Evolutionary conservation across 2,329 filamentous ascomycete genomes (phyloP).

Genomic region (Periconia macrospinosa): DNA sequence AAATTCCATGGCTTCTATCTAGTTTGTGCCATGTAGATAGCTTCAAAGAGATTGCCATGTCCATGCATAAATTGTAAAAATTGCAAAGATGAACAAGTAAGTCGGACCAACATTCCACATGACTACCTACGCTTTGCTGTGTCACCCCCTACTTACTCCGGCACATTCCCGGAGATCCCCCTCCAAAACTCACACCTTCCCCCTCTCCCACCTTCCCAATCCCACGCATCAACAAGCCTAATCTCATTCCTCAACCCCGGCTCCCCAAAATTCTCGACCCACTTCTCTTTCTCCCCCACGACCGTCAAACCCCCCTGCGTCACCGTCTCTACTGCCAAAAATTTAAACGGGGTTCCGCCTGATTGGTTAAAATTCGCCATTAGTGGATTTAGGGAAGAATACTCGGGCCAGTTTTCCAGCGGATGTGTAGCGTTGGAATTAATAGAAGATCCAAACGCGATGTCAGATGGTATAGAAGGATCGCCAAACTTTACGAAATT

Average conservation of each 20-base stretch:
- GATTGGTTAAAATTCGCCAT: slow-evolving; percentile 25
- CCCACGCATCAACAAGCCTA: slow-evolving; percentile 19
- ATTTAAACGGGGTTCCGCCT: slow-evolving; percentile 10
- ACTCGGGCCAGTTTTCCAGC: slow-evolving; percentile 17
- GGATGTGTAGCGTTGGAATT: slow-evolving; percentile 3
- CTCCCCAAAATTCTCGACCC: slow-evolving; percentile 8
- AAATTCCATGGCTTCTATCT: no score
- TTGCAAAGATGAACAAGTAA: no score
- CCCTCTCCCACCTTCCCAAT: slow-evolving; percentile 24
- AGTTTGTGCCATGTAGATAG: no score
- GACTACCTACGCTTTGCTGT: no score
- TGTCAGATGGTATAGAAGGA: slow-evolving; percentile 8
- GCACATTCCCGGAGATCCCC: slow-evolving; percentile 11
- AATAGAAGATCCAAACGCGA: slow-evolving; percentile 5
- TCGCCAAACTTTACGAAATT: slow-evolving; percentile 13
- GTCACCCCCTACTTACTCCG: background rate
- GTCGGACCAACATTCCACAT: no score
- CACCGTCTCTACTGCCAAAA: background rate
- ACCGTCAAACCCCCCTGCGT: background rate
- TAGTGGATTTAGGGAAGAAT: background rate
- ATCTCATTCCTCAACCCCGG: slow-evolving; percentile 18
- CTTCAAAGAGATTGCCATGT: no score
- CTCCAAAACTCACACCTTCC: slow-evolving; percentile 26
- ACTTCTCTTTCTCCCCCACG: background rate
- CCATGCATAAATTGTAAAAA: no score